Evolutionary conservation across 2,329 filamentous ascomycete species (phyloP).

Genomic region (Phialophora tarda): DNA sequence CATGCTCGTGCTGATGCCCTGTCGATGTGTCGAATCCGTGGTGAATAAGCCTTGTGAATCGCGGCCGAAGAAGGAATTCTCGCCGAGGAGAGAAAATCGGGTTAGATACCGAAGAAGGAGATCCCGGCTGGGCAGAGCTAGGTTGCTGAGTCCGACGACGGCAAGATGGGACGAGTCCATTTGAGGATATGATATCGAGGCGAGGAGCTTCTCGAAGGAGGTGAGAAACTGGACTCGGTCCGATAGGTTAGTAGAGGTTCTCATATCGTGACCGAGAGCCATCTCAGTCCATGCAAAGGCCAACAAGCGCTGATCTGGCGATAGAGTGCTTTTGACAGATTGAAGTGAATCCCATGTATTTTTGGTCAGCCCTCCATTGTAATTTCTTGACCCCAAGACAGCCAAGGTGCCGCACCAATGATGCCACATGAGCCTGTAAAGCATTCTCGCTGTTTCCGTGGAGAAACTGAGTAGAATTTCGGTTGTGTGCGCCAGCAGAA

Average conservation of each 20-base stretch:
- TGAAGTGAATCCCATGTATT: constrained; percentile 14
- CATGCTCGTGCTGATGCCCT: constrained; percentile 5
- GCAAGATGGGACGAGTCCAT: constrained; percentile 9
- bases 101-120: constrained; percentile 17
- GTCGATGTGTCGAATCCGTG: not conserved
- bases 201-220: constrained; percentile 13
- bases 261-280: constrained; percentile 12
- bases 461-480: constrained; percentile 15
- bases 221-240: constrained; percentile 11
- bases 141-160: not conserved
- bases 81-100: not conserved
- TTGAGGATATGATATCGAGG: constrained; percentile 7
- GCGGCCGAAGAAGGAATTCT: not conserved
- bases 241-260: constrained; percentile 3
- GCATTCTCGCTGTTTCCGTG: constrained; percentile 6
- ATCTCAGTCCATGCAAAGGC: constrained; percentile 29
- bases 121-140: constrained; percentile 21
- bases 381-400: constrained; percentile 12
- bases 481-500: constrained; percentile 19
- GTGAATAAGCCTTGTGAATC: not conserved
- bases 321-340: constrained; percentile 4
- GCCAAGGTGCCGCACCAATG: constrained; percentile 27
- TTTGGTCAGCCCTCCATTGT: constrained; percentile 5
- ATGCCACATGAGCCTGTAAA: constrained; percentile 23
- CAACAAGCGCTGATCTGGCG: constrained; percentile 18